Evolutionary conservation across 2,329 filamentous ascomycete species (phyloP).

Genomic region (Westerdykella aurantiaca): DNA sequence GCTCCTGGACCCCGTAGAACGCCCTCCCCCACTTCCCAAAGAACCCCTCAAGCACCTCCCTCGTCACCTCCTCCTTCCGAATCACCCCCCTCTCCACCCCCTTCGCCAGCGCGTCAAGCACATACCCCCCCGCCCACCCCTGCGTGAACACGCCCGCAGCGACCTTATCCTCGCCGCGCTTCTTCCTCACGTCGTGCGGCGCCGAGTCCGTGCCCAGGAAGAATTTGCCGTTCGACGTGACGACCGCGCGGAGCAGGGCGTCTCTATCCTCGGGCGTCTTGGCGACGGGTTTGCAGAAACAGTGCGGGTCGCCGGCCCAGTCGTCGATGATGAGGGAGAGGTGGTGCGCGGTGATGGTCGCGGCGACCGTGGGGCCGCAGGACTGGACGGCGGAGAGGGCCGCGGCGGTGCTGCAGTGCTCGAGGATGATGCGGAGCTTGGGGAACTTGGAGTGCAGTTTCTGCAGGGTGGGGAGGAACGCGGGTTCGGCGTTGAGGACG

Average conservation of each 20-base stretch:
- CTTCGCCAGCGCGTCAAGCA: constrained; percentile 60
- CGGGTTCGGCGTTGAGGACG: constrained; percentile 62
- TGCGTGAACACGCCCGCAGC: constrained; percentile 77
- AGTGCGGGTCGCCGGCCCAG: constrained; percentile 63
- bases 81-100: constrained; percentile 53
- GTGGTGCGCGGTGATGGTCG: constrained; percentile 82
- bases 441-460: constrained; percentile 72
- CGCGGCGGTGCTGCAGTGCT: constrained; percentile 83
- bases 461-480: constrained; percentile 74
- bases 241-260: constrained; percentile 61
- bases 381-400: constrained; percentile 71
- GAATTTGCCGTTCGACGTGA: constrained; percentile 55
- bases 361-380: constrained; percentile 72
- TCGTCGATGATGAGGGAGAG: constrained; percentile 74
- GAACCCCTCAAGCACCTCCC: constrained; percentile 53
- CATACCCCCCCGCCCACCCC: constrained; percentile 60
- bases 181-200: constrained; percentile 59
- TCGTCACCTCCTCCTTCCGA: constrained; percentile 49
- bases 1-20: constrained; percentile 52
- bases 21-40: constrained; percentile 51
- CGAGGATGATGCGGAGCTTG: constrained; percentile 58
- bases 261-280: constrained; percentile 64
- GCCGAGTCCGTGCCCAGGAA: constrained; percentile 69
- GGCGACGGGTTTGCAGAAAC: constrained; percentile 68
- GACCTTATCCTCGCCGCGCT: constrained; percentile 49